A percentile compares a stretch with the other conserved stretches of the same genome.
phyloP scores from a whole-genome alignment of 2,329 filamentous ascomycete species.

The Coleophoma cylindrospora region DNA sequence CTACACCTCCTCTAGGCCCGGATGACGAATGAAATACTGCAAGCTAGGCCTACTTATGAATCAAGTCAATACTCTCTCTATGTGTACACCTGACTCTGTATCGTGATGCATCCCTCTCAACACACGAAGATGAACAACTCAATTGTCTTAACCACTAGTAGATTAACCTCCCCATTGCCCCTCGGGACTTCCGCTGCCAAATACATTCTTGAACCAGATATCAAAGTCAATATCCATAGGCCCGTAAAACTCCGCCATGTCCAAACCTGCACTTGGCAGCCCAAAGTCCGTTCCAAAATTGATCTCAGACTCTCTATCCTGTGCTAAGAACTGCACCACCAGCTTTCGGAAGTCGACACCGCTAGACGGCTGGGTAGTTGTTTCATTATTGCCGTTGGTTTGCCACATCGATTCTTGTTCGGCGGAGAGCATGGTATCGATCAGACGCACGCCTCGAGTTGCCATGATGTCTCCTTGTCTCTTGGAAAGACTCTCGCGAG shows the following conservation, averaged over 20 bases:
- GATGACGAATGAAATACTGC: no score
- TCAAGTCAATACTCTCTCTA: no score
- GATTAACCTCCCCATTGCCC: no score
- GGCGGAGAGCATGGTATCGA: neutral
- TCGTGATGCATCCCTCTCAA: no score
- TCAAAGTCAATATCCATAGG: neutral
- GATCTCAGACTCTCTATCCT: neutral
- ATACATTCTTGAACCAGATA: neutral
- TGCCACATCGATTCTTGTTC: neutral
- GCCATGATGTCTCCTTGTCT: neutral
- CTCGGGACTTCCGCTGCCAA: no score
- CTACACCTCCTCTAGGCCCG: no score
- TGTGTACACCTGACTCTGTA: no score
- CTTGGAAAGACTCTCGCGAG: neutral
- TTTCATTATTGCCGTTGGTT: neutral
- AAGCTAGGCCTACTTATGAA: no score
- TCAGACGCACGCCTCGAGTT: neutral
- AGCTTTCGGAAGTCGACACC: neutral
- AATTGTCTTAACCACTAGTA: no score
- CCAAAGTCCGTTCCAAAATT: neutral
- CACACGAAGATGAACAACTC: no score
- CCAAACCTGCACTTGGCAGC: neutral
- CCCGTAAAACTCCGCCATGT: neutral
- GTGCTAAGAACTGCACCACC: neutral
- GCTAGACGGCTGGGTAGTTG: neutral